Percentiles rank a stretch among this genome's conserved stretches.
Conservation (phyloP, 345 rosid genomes). For the Salix viminalis region DNA sequence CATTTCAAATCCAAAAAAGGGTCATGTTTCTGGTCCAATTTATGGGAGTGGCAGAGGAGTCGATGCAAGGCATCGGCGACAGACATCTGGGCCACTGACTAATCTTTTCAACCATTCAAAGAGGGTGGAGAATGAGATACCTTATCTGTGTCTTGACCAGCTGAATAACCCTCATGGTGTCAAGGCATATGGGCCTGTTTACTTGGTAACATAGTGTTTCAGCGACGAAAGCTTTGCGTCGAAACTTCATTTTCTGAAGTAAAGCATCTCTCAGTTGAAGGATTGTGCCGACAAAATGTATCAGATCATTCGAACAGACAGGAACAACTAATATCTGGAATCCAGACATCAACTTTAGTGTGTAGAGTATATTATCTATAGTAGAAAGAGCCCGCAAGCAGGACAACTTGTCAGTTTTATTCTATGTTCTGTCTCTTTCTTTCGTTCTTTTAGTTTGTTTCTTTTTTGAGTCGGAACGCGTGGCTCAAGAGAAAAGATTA, state of each 20-base stretch:
- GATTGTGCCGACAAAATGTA: neutral
- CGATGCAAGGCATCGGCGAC: conserved; percentile 20
- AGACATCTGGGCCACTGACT: conserved; percentile 40
- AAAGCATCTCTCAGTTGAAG: neutral
- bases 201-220: conserved; percentile 42
- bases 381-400: neutral
- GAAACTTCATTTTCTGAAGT: neutral
- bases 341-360: neutral
- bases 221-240: neutral
- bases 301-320: neutral
- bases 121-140: conserved; percentile 32
- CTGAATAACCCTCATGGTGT: conserved; percentile 24
- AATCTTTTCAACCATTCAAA: conserved; percentile 29
- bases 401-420: neutral
- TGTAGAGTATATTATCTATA: neutral
- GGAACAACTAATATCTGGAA: neutral
- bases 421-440: neutral
- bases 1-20: conserved; percentile 27
- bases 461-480: neutral
- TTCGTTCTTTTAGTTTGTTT: neutral
- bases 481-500: neutral
- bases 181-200: conserved; percentile 46
- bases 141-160: conserved; percentile 37
- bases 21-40: conserved; percentile 46
- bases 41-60: conserved; percentile 14